Percentiles rank a stretch among this genome's conserved stretches.
phyloP scores from a whole-genome alignment of 164 flowering plant species.

The Nymphaea thermarum region DNA sequence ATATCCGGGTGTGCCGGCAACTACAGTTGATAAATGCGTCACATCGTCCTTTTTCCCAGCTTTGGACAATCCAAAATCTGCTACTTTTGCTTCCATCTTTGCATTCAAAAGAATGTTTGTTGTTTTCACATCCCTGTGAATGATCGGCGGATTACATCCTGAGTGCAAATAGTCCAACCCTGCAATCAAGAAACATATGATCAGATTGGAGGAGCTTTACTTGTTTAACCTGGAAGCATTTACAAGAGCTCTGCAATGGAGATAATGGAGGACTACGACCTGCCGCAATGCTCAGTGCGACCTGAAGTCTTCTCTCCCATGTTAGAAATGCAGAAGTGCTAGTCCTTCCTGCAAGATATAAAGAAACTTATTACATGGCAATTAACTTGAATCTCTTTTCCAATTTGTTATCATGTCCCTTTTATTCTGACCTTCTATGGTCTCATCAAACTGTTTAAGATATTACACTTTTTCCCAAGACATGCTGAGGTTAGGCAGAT shows the following conservation, averaged over 20 bases:
- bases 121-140: constrained; percentile 43
- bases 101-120: constrained; percentile 35
- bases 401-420: too few relatives aligned
- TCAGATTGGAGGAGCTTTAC: not conserved
- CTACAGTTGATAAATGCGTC: constrained; percentile 19
- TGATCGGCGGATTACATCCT: constrained; percentile 40
- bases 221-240: not conserved
- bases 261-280: constrained; percentile 8
- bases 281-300: constrained; percentile 28
- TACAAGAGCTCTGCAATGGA: too few relatives aligned
- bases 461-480: too few relatives aligned
- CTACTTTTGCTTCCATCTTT: constrained; percentile 31
- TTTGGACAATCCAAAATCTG: constrained; percentile 46
- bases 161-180: constrained; percentile 45
- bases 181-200: constrained; percentile 5
- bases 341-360: too few relatives aligned
- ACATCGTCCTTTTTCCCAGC: constrained; percentile 16
- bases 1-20: constrained; percentile 15
- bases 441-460: too few relatives aligned
- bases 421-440: not conserved
- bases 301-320: constrained; percentile 14
- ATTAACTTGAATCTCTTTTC: too few relatives aligned
- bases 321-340: not conserved
- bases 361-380: too few relatives aligned
- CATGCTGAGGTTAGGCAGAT: too few relatives aligned